A percentile compares a stretch with the other conserved stretches of the same genome.
phyloP scores from a whole-genome alignment of 352 stramenopile genomes.

The Globisporangium apiculatum region DNA sequence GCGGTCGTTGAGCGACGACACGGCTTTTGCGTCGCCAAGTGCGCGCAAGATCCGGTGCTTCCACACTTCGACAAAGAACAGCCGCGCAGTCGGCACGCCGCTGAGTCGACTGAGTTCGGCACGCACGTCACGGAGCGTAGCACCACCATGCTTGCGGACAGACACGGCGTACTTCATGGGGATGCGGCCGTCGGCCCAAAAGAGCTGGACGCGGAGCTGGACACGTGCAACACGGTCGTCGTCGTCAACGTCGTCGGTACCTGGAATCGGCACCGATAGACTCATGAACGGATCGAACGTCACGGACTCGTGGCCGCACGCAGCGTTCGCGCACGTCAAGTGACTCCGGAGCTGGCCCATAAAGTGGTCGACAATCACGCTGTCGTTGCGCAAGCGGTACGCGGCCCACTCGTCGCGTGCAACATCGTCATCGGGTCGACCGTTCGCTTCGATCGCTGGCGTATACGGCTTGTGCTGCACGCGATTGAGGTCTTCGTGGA shows the following conservation, averaged over 20 bases:
- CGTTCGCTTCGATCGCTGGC: constrained; percentile 57
- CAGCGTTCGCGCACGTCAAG: constrained; percentile 73
- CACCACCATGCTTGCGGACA: constrained; percentile 38
- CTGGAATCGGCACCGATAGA: constrained; percentile 85
- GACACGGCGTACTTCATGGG: constrained; percentile 68
- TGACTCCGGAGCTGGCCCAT: constrained; percentile 86
- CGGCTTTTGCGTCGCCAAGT: constrained; percentile 28
- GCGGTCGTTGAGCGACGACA: constrained; percentile 45
- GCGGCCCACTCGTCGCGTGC: constrained; percentile 74
- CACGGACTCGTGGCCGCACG: constrained; percentile 73
- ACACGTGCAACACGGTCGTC: not conserved
- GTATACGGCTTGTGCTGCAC: constrained; percentile 82
- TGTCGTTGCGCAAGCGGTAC: constrained; percentile 90
- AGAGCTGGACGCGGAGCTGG: constrained; percentile 55
- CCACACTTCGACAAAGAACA: constrained; percentile 75
- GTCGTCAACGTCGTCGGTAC: constrained; percentile 25
- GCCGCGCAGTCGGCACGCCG: constrained; percentile 27
- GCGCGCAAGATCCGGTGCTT: constrained; percentile 58
- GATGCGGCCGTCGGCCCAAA: constrained; percentile 62
- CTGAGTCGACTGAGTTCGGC: constrained; percentile 44
- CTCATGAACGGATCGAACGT: constrained; percentile 90
- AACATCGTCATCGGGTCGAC: constrained; percentile 54
- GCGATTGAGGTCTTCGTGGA: constrained; percentile 90
- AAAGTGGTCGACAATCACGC: constrained; percentile 87
- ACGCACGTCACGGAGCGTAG: constrained; percentile 49